phyloP scores from a whole-genome alignment of 2,329 filamentous ascomycete genomes.

The Arachnomyces sp. region DNA sequence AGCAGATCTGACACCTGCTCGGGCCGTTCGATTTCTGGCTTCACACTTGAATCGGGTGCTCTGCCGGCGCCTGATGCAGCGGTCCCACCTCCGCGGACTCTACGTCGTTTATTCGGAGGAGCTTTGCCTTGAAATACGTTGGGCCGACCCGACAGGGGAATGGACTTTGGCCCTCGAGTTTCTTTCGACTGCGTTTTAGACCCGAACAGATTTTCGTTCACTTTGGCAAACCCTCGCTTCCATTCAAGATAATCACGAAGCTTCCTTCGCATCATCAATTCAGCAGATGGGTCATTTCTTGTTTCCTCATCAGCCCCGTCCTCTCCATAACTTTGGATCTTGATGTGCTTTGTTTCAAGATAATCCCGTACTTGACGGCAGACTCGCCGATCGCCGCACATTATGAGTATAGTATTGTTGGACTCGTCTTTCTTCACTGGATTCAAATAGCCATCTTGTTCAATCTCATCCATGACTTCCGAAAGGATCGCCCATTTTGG shows the following conservation, averaged over 20 bases:
- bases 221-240: slow-evolving; percentile 81
- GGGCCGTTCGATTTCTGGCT: slow-evolving; percentile 68
- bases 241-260: slow-evolving; percentile 80
- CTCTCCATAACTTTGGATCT: slow-evolving; percentile 28
- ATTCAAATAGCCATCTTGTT: slow-evolving; percentile 80
- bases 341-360: slow-evolving; percentile 79
- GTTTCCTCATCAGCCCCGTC: slow-evolving; percentile 38
- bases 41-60: slow-evolving; percentile 63
- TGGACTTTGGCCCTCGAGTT: slow-evolving; percentile 16
- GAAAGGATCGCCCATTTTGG: slow-evolving; percentile 87
- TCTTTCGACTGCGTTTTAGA: slow-evolving; percentile 18
- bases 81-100: slow-evolving; percentile 69
- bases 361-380: slow-evolving; percentile 86
- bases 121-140: slow-evolving; percentile 49
- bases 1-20: slow-evolving; percentile 73
- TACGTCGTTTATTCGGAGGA: slow-evolving; percentile 76
- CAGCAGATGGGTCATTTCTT: slow-evolving; percentile 59
- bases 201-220: slow-evolving; percentile 50
- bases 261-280: slow-evolving; percentile 83
- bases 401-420: slow-evolving; percentile 85
- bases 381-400: slow-evolving; percentile 83
- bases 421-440: slow-evolving; percentile 69
- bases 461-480: slow-evolving; percentile 90
- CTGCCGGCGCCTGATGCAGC: slow-evolving; percentile 52
- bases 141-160: slow-evolving; percentile 11